Evolutionary conservation across 768 basidiomycete species (phyloP), one percentile per base, ranked within the genome.

Genomic region (Lyophyllum shimeji): DNA sequence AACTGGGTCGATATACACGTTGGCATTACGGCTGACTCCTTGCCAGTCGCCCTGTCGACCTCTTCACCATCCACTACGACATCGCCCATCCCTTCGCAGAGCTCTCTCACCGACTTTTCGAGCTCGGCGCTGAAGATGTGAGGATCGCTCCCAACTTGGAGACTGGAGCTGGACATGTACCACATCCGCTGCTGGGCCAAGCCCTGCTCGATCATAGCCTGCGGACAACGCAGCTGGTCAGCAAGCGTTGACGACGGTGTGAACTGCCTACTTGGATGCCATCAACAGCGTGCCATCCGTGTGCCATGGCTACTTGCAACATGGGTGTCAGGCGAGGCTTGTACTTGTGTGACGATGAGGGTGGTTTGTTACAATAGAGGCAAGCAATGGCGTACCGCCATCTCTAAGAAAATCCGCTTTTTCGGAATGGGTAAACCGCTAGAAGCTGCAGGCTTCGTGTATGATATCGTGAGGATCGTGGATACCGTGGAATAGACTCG

Each of bases 131-230:
- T 50, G 24, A 65, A 56, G 12, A 65, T 53, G 6, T 50, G 54
- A 24, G 17, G n/a, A 29, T 65, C 59, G 25, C 61, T 65, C 2
- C 63, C 63, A 9, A 48, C 55, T 13, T 46, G 27, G 17, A 65
- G 40, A 23, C 57, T 55, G 1, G 61, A 39, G 42, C 47, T 57
- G 12, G 57, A 55, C 8, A 51, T 46, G 31, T 61, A 60, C 74
- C 74, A 75, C 72, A 75, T 74, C 23, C 74, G 65, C 52, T 75
- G 74, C 45, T 75, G 74, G 3, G 74, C 73, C 23, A 72, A 59
- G 9, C 72, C 73, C 51, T 75, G 74, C 48, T 75, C 72, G 11
- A 74, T 66, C 64, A 72, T 69, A 21, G 73, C 71, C 65, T 74
- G 56, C 7, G 15, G 3, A 37, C 34, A 37, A 17, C 8, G 29